Evolutionary conservation across 2,329 filamentous ascomycete species (phyloP).

Genomic region (Penicillium thymicola): DNA sequence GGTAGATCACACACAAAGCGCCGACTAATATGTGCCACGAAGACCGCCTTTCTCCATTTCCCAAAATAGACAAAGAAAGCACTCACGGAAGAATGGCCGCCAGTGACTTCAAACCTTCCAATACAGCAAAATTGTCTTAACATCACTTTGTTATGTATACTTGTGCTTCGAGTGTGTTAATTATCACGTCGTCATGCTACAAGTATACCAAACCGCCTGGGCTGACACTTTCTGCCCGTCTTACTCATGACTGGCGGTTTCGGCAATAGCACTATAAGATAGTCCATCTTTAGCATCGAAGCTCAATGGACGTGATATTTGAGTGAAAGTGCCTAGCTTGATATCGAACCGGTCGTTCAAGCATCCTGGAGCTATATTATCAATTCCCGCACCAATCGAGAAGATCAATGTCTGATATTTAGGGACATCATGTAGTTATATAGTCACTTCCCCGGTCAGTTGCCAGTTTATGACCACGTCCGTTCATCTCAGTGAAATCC

Average conservation of each 20-base stretch:
- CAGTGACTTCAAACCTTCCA: neutral
- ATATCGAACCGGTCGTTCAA: neutral
- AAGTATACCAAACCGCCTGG: too few relatives aligned
- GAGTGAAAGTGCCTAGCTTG: neutral
- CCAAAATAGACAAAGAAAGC: neutral
- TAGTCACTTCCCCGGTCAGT: neutral
- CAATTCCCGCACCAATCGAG: neutral
- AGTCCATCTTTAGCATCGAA: neutral
- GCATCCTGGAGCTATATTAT: neutral
- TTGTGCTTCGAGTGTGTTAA: neutral
- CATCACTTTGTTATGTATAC: neutral
- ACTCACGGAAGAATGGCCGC: neutral
- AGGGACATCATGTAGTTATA: neutral
- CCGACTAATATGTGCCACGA: neutral
- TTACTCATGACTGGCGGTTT: neutral
- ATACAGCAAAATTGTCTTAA: neutral
- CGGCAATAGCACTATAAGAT: neutral
- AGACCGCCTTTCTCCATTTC: neutral
- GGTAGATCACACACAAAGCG: neutral
- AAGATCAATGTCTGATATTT: neutral
- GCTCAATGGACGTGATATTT: neutral
- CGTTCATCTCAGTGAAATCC: neutral
- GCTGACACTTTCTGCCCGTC: neutral
- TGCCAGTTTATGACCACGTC: neutral
- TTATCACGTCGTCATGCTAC: neutral